Evolutionary conservation across 2,329 filamentous ascomycete genomes (phyloP).

Genomic region (Venturiaceae sp.): DNA sequence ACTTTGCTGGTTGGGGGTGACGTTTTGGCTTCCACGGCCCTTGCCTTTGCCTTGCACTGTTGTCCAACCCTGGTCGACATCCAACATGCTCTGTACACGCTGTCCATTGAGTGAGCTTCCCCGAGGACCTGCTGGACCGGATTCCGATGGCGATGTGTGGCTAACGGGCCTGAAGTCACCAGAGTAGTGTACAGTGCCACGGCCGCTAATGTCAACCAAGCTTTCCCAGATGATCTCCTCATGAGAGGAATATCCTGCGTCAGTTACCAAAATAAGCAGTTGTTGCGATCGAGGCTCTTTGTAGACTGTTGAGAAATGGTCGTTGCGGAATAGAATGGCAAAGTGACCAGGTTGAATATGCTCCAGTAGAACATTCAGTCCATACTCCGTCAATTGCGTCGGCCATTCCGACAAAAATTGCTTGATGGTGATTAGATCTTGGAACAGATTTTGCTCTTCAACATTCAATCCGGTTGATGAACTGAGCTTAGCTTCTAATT

Average conservation of each 20-base stretch:
- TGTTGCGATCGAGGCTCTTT: conserved; percentile 70
- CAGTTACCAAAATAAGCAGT: conserved; percentile 79
- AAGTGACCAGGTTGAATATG: conserved; percentile 67
- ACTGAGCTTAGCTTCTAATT: conserved; percentile 70
- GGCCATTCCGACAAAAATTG: conserved; percentile 69
- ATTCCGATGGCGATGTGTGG: conserved; percentile 30
- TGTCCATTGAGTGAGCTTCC: conserved; percentile 12
- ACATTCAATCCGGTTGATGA: conserved; percentile 49
- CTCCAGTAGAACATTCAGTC: conserved; percentile 63
- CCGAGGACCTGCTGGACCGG: conserved; percentile 11
- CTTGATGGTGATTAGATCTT: conserved; percentile 79
- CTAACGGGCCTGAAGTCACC: conserved; percentile 87
- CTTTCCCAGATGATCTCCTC: conserved; percentile 96
- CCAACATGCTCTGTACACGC: conserved; percentile 18
- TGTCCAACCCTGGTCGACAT: conserved; percentile 40
- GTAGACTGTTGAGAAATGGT: conserved; percentile 92
- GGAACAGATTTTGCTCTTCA: conserved; percentile 68
- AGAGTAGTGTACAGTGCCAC: conserved; percentile 72
- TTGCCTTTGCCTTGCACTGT: conserved; percentile 37
- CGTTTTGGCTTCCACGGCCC: conserved; percentile 11
- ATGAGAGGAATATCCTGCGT: conserved; percentile 79
- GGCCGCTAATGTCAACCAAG: conserved; percentile 77
- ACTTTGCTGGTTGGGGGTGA: conserved; percentile 6
- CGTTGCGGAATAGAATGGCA: conserved; percentile 90
- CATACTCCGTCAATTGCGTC: conserved; percentile 78